These are phyloP conservation scores for Vanrija sp. DNA, from an alignment of 1,284 basidiomycete species.

Conservation along the genomic window DNA sequence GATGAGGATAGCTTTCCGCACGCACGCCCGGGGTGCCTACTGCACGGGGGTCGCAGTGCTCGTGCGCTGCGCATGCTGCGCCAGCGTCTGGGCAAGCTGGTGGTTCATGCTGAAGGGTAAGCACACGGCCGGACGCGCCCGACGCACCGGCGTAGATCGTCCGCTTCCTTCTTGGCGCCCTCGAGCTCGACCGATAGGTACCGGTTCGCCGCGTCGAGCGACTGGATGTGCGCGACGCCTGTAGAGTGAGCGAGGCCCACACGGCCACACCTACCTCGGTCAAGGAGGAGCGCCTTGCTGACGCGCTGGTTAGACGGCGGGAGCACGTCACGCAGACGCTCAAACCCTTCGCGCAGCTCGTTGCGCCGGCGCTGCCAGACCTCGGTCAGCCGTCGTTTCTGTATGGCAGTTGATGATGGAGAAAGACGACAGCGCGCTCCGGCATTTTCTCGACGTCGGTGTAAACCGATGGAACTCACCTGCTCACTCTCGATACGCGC, in stretches of 20 bases:
- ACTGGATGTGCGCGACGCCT: slow-evolving; percentile 35
- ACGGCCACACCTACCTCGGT: slow-evolving; percentile 61
- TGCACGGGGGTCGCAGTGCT: background rate
- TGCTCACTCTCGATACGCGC: slow-evolving; percentile 39
- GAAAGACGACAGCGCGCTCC: too few relatives aligned
- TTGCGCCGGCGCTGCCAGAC: slow-evolving; percentile 79
- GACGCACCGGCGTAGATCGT: too few relatives aligned
- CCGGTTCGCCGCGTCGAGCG: slow-evolving; percentile 24
- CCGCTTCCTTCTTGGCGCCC: slow-evolving; percentile 4
- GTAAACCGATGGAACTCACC: slow-evolving; percentile 20
- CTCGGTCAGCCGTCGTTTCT: slow-evolving; percentile 60
- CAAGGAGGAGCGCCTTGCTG: slow-evolving; percentile 78
- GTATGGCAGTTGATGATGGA: background rate
- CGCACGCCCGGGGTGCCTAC: background rate
- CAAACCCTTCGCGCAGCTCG: slow-evolving; percentile 79
- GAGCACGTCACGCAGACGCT: slow-evolving; percentile 74
- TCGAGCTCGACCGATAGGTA: slow-evolving; percentile 22
- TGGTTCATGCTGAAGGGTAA: slow-evolving; percentile 4
- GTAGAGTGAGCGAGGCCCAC: background rate
- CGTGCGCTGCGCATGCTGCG: background rate
- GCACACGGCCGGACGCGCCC: too few relatives aligned
- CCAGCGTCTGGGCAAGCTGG: slow-evolving; percentile 14
- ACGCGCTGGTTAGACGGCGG: slow-evolving; percentile 81
- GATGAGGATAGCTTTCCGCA: background rate
- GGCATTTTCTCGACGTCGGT: background rate